Conservation (phyloP, 257 asterid genomes). For the Sherardia arvensis region DNA sequence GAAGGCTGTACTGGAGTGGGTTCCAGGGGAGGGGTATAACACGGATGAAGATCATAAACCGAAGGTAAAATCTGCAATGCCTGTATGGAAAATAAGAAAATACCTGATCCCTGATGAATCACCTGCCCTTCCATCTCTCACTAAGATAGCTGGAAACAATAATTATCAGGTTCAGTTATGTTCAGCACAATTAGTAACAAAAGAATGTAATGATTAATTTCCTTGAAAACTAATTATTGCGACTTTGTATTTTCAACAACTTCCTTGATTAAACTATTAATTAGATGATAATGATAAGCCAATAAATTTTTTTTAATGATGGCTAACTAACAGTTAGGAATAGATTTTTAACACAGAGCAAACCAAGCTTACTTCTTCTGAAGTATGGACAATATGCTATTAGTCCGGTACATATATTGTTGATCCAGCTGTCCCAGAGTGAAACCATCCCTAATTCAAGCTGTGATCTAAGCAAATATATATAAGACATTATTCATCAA, state of each 20-base stretch:
- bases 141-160: constrained; percentile 67
- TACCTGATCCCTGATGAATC: constrained; percentile 97
- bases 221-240: neutral
- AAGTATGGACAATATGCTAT: neutral
- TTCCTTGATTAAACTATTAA: no score
- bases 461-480: neutral
- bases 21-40: no score
- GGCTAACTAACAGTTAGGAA: no score
- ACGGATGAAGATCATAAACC: neutral
- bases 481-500: neutral
- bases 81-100: constrained; percentile 63
- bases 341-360: neutral
- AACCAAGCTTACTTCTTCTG: neutral
- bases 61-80: constrained; percentile 26
- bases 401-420: neutral
- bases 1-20: no score
- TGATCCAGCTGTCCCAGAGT: neutral
- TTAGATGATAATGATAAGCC: no score
- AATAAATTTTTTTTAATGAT: neutral
- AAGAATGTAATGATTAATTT: no score
- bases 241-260: neutral
- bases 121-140: constrained; percentile 92
- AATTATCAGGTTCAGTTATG: neutral
- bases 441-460: neutral
- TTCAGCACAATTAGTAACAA: no score